These are phyloP conservation scores for Pleurotus cornucopiae DNA, from an alignment of 768 basidiomycete genomes.

Conservation along the genomic window DNA sequence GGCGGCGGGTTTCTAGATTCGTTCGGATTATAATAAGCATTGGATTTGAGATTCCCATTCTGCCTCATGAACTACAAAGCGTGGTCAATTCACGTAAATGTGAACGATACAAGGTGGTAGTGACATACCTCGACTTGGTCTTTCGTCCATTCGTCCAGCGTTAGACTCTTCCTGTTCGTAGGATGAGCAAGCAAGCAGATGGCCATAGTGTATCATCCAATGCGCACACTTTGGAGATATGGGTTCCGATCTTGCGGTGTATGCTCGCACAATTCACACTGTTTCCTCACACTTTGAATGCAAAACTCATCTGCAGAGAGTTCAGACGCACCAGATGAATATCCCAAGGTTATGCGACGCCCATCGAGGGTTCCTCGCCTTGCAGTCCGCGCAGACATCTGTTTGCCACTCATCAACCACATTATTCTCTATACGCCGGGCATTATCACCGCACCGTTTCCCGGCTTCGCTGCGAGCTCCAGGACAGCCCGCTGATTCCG, in stretches of 20 bases:
- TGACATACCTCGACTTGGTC: conserved; percentile 79
- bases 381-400: conserved; percentile 94
- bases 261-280: conserved; percentile 88
- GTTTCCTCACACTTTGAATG: conserved; percentile 9
- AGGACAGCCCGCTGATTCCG: conserved; percentile 62
- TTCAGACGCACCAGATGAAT: conserved; percentile 67
- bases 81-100: not conserved
- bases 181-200: not conserved
- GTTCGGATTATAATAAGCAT: conserved; percentile 77
- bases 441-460: conserved; percentile 57
- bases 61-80: conserved; percentile 63
- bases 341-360: conserved; percentile 86
- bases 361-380: conserved; percentile 84
- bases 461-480: conserved; percentile 67
- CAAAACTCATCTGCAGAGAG: not conserved
- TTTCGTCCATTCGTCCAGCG: conserved; percentile 82
- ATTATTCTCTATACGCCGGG: conserved; percentile 10
- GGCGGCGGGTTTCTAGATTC: conserved; percentile 81
- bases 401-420: conserved; percentile 12
- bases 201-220: not conserved
- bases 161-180: conserved; percentile 74
- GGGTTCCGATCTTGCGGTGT: conserved; percentile 93
- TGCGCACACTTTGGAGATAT: conserved; percentile 87
- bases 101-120: conserved; percentile 4
- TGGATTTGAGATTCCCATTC: conserved; percentile 80